Conservation (phyloP, 2,329 filamentous ascomycete genomes). For the Colletotrichum tropicale region DNA sequence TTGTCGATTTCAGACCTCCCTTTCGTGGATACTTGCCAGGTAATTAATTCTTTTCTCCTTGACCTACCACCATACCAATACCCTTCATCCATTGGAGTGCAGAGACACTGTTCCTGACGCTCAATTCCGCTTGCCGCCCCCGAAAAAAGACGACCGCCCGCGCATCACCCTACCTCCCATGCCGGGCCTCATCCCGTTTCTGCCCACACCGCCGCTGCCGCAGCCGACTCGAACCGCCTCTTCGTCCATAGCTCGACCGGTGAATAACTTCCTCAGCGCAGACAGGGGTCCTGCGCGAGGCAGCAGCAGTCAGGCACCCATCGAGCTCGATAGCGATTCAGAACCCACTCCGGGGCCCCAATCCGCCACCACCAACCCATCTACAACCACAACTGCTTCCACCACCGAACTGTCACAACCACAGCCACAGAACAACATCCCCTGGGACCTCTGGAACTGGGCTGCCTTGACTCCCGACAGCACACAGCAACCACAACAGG, state of each 20-base stretch:
- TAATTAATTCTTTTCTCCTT: not conserved
- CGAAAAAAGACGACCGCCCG: not conserved
- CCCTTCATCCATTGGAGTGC: not conserved
- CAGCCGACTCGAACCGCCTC: not conserved
- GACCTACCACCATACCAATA: not conserved
- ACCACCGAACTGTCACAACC: not conserved
- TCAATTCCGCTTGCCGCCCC: not conserved
- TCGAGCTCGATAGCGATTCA: conserved; percentile 10
- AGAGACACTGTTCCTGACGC: not conserved
- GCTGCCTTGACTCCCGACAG: not conserved
- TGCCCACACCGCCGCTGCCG: conserved; percentile 13
- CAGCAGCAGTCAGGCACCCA: conserved; percentile 13
- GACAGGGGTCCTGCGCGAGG: not conserved
- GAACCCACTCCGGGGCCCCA: not conserved
- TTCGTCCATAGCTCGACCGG: not conserved
- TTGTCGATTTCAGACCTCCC: not conserved
- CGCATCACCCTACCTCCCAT: conserved; percentile 7
- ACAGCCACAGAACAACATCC: not conserved
- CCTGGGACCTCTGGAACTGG: not conserved
- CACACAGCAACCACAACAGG: not conserved
- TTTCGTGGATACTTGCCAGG: conserved; percentile 6
- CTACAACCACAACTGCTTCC: not conserved
- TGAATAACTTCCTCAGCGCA: not conserved
- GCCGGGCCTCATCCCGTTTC: conserved; percentile 14
- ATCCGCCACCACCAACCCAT: not conserved